Evolutionary conservation across 768 basidiomycete species (phyloP), one percentile per base, ranked within the genome.

Genomic region (Lactarius tabidus): DNA sequence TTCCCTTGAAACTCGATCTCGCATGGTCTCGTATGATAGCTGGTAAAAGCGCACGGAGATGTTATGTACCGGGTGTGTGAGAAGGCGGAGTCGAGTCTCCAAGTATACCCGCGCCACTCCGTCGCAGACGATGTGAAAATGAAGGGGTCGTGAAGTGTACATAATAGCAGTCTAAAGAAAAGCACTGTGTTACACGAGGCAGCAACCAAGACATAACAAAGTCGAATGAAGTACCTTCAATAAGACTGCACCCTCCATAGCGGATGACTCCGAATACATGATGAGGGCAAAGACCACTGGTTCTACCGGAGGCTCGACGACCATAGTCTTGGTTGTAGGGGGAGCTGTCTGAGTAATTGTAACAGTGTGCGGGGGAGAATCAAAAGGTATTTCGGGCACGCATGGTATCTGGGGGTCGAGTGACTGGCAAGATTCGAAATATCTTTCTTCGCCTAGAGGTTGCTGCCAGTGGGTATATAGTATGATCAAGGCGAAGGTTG

Each of bases 121-220:
- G 65, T 82, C 81, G 68, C 80, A 82, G 29, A 84, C 72, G 51
- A 81, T 77, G 67, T 81, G 79, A 55, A 81, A 73, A 10, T 78
- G 74, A n/a, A 75, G 71, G 6, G 79, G 79, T 58, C 73, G 73
- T 23, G 75, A 71, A 38, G 71, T 77, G 59, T 81, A 78, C 66
- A 81, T 74, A 17, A 81, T 65, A 56, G 77, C 76, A 33, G 79
- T 75, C 78, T 79, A 36, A 43, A 26, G 0, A 43, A 9, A 26
- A 17, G 23, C n/a, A 39, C 14, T 26, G 12, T 18, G 43, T 63
- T 15, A 57, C 3, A 28, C 31, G 5, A 3, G 1, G 6, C 14
- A 12, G 41, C 23, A 31, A 35, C 12, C 0, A 41, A 8, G 5
- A 60, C 4, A 7, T 23, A 59, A 20, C 6, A 35, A 23, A 18